Conservation (phyloP, 805 yeast genomes). For the Saccharomycopsis capsularis region DNA sequence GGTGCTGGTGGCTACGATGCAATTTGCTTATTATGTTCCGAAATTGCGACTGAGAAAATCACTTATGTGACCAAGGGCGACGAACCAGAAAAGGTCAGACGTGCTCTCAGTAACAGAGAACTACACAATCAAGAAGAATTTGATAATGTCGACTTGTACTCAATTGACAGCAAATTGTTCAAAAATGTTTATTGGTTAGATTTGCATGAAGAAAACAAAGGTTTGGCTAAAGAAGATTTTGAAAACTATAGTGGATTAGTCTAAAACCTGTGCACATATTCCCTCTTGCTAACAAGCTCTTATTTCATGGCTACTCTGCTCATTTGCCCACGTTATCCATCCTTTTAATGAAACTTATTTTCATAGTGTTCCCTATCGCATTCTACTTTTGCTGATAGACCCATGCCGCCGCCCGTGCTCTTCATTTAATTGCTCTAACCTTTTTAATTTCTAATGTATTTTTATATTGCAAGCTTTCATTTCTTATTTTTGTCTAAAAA, state of each 20-base stretch:
- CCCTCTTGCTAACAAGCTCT: no score
- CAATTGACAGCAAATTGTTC: constrained; percentile 29
- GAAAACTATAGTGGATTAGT: constrained; percentile 17
- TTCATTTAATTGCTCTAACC: no score
- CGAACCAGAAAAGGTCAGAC: constrained; percentile 11
- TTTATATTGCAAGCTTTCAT: no score
- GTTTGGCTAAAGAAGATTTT: constrained; percentile 45
- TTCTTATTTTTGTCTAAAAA: no score
- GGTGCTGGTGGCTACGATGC: constrained; percentile 99
- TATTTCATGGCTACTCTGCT: no score
- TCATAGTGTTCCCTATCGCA: no score
- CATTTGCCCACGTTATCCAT: no score
- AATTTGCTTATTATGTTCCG: constrained; percentile 60
- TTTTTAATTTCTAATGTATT: no score
- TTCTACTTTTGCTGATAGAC: no score
- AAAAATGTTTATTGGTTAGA: constrained; percentile 59
- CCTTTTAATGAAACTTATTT: no score
- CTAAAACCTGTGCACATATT: no score
- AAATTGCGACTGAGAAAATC: constrained; percentile 34
- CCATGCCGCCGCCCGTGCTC: no score
- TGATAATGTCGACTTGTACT: constrained; percentile 23
- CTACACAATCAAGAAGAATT: constrained; percentile 20
- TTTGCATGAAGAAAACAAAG: constrained; percentile 53
- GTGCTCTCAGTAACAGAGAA: not conserved
- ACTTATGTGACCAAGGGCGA: constrained; percentile 23